Conservation (phyloP, 371 early-diverging fungal genomes). For the Coemansia sp. region DNA sequence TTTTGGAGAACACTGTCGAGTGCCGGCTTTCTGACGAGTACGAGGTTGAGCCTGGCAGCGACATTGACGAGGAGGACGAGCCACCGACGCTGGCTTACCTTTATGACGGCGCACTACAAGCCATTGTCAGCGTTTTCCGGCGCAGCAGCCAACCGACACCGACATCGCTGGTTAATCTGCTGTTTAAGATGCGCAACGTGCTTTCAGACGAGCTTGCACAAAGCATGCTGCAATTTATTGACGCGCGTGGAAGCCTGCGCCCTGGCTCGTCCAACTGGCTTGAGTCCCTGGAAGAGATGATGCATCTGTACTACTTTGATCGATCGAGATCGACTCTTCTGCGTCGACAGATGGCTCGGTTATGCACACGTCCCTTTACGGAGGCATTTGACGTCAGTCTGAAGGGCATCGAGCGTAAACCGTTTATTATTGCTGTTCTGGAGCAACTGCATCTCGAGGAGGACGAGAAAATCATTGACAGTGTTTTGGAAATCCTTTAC, state of each 20-base stretch:
- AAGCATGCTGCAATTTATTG: slow-evolving; percentile 60
- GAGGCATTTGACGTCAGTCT: slow-evolving; percentile 59
- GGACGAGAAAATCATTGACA: slow-evolving; percentile 55
- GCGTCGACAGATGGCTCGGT: slow-evolving; percentile 57
- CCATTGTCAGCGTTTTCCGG: slow-evolving; percentile 23
- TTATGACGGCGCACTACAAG: slow-evolving; percentile 38
- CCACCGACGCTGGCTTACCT: slow-evolving; percentile 15
- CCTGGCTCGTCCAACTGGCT: slow-evolving; percentile 68
- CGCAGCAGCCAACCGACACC: slow-evolving; percentile 20
- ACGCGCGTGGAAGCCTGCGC: slow-evolving; percentile 60
- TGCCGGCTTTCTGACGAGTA: slow-evolving; percentile 25
- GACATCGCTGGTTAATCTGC: slow-evolving; percentile 53
- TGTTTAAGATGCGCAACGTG: slow-evolving; percentile 59
- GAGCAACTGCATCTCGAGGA: slow-evolving; percentile 57
- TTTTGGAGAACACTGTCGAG: slow-evolving; percentile 31
- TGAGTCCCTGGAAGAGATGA: slow-evolving; percentile 56
- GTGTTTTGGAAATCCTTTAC: slow-evolving; percentile 57
- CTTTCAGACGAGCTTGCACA: slow-evolving; percentile 60
- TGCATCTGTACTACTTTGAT: slow-evolving; percentile 59
- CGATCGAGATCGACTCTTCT: slow-evolving; percentile 53
- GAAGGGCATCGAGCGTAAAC: slow-evolving; percentile 50
- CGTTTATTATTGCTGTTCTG: slow-evolving; percentile 61
- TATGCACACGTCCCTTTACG: slow-evolving; percentile 59
- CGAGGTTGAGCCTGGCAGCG: slow-evolving; percentile 7
- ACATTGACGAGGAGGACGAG: slow-evolving; percentile 7